These are phyloP conservation scores for Jaltomata sinuosa DNA, from an alignment of 257 asterid genomes.

Conservation along the genomic window DNA sequence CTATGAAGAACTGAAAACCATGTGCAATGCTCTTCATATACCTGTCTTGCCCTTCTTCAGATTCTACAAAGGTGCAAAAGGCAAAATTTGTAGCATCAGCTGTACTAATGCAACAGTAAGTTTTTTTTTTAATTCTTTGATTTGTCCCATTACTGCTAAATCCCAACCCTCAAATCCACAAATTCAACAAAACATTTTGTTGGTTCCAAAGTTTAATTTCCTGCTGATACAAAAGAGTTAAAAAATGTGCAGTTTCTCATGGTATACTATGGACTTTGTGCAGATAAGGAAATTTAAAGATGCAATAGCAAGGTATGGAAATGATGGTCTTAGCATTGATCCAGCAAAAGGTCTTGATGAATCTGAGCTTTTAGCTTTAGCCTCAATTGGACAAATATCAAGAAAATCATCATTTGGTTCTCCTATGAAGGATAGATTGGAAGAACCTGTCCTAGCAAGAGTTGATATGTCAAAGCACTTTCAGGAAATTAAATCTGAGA, in stretches of 20 bases:
- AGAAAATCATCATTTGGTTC: background rate
- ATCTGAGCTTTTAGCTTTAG: background rate
- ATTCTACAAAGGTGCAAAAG: conserved; percentile 27
- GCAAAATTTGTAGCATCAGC: conserved; percentile 37
- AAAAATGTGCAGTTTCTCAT: too few relatives aligned
- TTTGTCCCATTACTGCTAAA: background rate
- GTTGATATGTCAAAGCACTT: background rate
- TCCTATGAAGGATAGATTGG: background rate
- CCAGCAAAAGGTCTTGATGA: conserved; percentile 26
- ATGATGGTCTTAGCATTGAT: conserved; percentile 34
- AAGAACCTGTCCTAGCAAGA: background rate
- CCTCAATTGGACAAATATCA: background rate
- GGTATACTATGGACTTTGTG: background rate
- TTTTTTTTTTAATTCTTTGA: background rate
- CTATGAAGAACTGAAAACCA: conserved; percentile 24
- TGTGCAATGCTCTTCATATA: conserved; percentile 22
- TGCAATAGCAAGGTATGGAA: conserved; percentile 61
- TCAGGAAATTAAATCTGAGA: conserved; percentile 16
- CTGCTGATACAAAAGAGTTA: too few relatives aligned
- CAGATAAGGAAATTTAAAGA: conserved; percentile 64
- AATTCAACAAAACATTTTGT: too few relatives aligned
- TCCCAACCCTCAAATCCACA: too few relatives aligned
- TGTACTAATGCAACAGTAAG: conserved; percentile 35
- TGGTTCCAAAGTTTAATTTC: too few relatives aligned
- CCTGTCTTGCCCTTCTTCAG: conserved; percentile 33